Base-by-base conservation (phyloP, 139 green algal species). In the Ettlia oleoabundans region DNA sequence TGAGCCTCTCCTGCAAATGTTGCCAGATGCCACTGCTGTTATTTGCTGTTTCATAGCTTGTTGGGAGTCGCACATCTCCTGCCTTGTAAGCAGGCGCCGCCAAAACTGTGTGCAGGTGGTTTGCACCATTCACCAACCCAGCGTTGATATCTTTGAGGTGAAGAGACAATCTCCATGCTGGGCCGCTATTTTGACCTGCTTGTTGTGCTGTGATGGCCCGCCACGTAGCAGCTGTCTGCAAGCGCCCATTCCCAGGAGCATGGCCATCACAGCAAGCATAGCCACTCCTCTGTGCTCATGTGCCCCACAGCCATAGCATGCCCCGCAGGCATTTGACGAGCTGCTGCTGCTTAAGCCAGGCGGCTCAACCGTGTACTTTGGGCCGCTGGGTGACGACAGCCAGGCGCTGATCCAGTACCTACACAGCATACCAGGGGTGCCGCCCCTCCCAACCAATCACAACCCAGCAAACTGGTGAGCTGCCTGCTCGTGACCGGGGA, bases 281-380 rank as follows among this genome's bases (percentile, higher is more conserved):
- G n/a, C n/a, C n/a, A n/a, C n/a, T n/a, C n/a, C n/a, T n/a, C n/a
- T n/a, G n/a, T n/a, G 47, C 47, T 24, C 47, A 58, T 10, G 10
- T 58, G 47, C 15, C 13, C 47, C 47, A 58, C 47, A 58, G 47
- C 47, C 47, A 24, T 10, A 24, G 47, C 47, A 15, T 15, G 47
- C 47, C 47, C 10, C 72, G 35, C 63, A 92, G 80, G 79, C 88
- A 2, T 92, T 92, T 83, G 87, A 92, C 74, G 87, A 92, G 64
- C 55, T 96, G 81, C 84, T 96, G 82, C 85, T 96, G 58, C 79
- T 96, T 15, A 92, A 96, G 82, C 78, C 84, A 4, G 92, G 92
- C 1, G 92, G 92, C 37, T 71, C 86, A 42, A 85, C 86, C 66
- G 91, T 89, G 42, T 95, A 89, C 80, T 88, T 90, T 72, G 92